These are phyloP conservation scores for Tephrocybe sp. DNA, from an alignment of 768 basidiomycete species.

Conservation along the genomic window DNA sequence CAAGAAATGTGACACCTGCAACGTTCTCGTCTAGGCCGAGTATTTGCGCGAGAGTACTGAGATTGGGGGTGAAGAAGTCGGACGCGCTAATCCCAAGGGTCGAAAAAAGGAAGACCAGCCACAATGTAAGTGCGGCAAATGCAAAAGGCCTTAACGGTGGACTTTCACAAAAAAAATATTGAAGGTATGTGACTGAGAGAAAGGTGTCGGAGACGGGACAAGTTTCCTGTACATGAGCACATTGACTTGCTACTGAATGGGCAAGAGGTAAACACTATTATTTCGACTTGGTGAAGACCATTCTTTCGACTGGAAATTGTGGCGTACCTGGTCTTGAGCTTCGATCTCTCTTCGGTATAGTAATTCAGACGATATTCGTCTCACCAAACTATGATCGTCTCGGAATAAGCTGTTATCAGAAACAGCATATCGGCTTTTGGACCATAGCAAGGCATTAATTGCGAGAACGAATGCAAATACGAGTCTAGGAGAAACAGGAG, in stretches of 20 bases:
- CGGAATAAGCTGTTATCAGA: constrained; percentile 21
- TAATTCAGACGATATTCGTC: constrained; percentile 38
- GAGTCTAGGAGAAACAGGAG: constrained; percentile 41
- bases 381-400: constrained; percentile 35
- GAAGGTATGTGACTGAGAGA: constrained; percentile 68
- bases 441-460: constrained; percentile 64
- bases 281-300: neutral
- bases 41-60: constrained; percentile 82
- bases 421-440: constrained; percentile 49
- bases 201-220: constrained; percentile 64
- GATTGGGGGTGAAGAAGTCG: constrained; percentile 97
- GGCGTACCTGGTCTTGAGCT: constrained; percentile 27
- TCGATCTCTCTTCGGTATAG: constrained; percentile 17
- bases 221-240: constrained; percentile 53
- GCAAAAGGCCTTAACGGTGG: constrained; percentile 50
- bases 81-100: constrained; percentile 93
- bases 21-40: constrained; percentile 90
- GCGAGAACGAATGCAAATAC: constrained; percentile 51
- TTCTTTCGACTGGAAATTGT: neutral
- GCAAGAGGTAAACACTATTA: constrained; percentile 70
- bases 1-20: constrained; percentile 95
- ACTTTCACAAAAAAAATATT: constrained; percentile 67
- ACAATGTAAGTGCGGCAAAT: constrained; percentile 65
- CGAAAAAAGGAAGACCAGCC: constrained; percentile 92
- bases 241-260: constrained; percentile 54